Conservation (phyloP, 1,284 basidiomycete species). For the Rhodotorula glutinis region DNA sequence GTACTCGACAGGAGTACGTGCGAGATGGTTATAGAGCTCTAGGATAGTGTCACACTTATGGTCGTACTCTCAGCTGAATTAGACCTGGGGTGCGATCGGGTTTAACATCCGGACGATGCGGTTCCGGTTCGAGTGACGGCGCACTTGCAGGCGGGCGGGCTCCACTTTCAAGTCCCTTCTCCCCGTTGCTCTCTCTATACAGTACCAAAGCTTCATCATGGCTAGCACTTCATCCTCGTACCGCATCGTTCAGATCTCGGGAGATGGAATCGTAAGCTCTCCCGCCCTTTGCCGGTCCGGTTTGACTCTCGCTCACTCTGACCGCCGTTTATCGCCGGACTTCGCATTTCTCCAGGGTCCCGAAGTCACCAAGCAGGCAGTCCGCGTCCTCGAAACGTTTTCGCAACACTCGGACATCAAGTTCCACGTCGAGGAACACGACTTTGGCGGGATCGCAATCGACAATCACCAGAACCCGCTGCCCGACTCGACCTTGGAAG, state of each 20-base stretch:
- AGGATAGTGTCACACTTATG: no score
- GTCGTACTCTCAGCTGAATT: no score
- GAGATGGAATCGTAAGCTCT: constrained; percentile 84
- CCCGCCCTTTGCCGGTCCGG: background rate
- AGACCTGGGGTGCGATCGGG: no score
- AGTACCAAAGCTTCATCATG: background rate
- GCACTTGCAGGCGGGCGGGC: no score
- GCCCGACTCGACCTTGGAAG: constrained; percentile 77
- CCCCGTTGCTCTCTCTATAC: background rate
- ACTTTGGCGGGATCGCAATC: constrained; percentile 92
- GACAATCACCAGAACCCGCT: constrained; percentile 80
- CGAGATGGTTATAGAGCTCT: no score
- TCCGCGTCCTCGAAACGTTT: constrained; percentile 75
- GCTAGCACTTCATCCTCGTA: constrained; percentile 49
- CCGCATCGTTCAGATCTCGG: constrained; percentile 82
- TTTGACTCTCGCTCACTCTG: background rate
- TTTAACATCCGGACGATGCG: no score
- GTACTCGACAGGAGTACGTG: no score
- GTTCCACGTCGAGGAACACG: constrained; percentile 63
- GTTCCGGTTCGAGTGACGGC: no score
- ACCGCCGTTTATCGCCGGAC: no score
- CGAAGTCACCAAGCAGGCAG: constrained; percentile 85
- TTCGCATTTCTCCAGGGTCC: constrained; percentile 61
- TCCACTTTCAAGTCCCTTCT: background rate
- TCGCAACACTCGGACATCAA: constrained; percentile 66